Base-by-base conservation (phyloP, 108 stramenopile species). In the Nitzschia palea region DNA sequence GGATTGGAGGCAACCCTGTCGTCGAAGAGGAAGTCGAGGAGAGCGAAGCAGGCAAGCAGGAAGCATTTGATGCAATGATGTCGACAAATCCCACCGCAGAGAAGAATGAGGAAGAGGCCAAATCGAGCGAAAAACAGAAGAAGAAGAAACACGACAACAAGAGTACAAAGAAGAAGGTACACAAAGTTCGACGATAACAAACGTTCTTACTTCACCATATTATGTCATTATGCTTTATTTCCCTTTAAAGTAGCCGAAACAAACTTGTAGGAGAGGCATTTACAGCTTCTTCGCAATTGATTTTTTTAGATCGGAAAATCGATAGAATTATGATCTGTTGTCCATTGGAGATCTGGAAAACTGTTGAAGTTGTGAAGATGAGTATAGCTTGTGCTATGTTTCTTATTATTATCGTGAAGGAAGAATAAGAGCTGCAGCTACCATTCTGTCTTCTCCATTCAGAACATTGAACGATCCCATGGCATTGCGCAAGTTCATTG, bases 381-480 rank as follows among this genome's bases (percentile, higher is more conserved):
- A n/a, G n/a, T n/a, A n/a, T n/a, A n/a, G n/a, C n/a, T n/a, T n/a
- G n/a, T n/a, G n/a, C n/a, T n/a, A n/a, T n/a, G n/a, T n/a, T n/a
- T n/a, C n/a, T n/a, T n/a, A n/a, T n/a, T n/a, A n/a, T n/a, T n/a
- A n/a, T n/a, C n/a, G n/a, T n/a, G n/a, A n/a, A n/a, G 55, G 47
- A 15, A 84, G 52, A 58, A 91, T 66, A 10, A 93, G 57, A 14
- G 75, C 91, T 20, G 76, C 83, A 0, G 79, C 86, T 14, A 93
- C 88, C 40, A 73, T 62, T 76, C 91, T 56, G 65, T 90, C 91
- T 63, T 93, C 91, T n/a, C 83, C 91, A 76, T 93, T 93, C 74
- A 93, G 72, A 47, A 93, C 83, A 70, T 93, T 93, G 35, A 93
- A 93, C 0, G 88, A 90, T 8, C 87, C 88, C 82, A 89, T 90